These are phyloP conservation scores for Chalciporus sp. DNA, from an alignment of 1,284 basidiomycete species.

Conservation along the genomic window DNA sequence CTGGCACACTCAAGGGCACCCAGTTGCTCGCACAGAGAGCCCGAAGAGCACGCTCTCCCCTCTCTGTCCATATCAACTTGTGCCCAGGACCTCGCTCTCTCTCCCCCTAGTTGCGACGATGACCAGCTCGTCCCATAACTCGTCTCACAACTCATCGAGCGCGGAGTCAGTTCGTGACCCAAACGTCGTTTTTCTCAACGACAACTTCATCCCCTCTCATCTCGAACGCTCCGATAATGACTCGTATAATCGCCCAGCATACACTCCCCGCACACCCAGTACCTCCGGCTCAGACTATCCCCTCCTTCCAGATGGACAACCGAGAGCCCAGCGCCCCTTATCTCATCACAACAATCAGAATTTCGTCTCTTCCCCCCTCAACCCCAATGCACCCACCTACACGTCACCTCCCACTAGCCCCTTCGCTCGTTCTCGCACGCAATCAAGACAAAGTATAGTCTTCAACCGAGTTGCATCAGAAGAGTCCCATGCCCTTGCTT, in stretches of 20 bases:
- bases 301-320: slow-evolving; percentile 19
- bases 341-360: slow-evolving; percentile 26
- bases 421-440: slow-evolving; percentile 33
- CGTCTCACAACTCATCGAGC: not conserved
- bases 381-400: slow-evolving; percentile 39
- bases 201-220: not conserved
- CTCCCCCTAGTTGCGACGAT: no score
- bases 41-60: no score
- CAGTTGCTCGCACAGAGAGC: no score
- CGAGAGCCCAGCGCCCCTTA: slow-evolving; percentile 33
- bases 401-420: slow-evolving; percentile 11
- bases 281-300: slow-evolving; percentile 19
- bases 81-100: no score
- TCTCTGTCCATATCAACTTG: no score
- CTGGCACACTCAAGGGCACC: no score
- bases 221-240: slow-evolving; percentile 14
- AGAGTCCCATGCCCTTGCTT: slow-evolving; percentile 44
- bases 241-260: slow-evolving; percentile 2
- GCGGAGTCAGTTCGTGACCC: not conserved
- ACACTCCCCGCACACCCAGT: slow-evolving; percentile 26
- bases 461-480: slow-evolving; percentile 50
- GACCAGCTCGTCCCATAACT: not conserved
- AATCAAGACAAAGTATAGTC: slow-evolving; percentile 36
- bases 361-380: slow-evolving; percentile 52
- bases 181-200: not conserved